Base-by-base conservation (phyloP, 2,329 filamentous ascomycete genomes). In the Sclerotinia minor region DNA sequence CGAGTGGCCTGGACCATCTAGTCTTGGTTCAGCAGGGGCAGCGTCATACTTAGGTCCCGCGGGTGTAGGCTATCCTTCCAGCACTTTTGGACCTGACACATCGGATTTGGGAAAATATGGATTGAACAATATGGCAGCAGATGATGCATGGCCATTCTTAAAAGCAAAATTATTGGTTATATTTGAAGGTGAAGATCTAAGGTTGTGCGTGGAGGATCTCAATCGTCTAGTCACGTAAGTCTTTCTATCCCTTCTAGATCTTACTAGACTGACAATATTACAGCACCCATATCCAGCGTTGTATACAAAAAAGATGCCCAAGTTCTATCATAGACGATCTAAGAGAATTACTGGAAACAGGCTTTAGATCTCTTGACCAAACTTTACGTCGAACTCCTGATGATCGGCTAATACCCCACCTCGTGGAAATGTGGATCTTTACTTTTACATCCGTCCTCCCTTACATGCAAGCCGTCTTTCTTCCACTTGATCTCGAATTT, bases 371-470 rank as follows among this genome's bases (percentile, higher is more conserved):
- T 2, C 83, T 99, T 2, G 94, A 97, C 73, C 91, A 94, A 72
- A 94, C 92, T 0, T 81, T 98, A 24, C 86, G 89, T 61, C 87
- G 87, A 57, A 88, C 92, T 0, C 85, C 92, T 0, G 94, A 98
- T 75, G 94, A 97, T 69, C 87, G 90, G 45, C 85, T 98, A n/a
- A 92, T 98, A 29, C 92, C 92, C 0, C 88, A 92, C 67, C 83
- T 99, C 0, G 94, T 97, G 2, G 92, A 97, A 76, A 88, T 97
- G 76, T 99, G 95, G 95, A 87, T 96, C 69, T 89, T 95, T 58
- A 94, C 95, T 0, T 97, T 97, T 75, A 94, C 92, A 3, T 91
- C 87, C 8, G 92, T 98, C 49, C 80, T 98, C 6, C 95, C 95
- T 0, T 98, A 97, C 76, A 89, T 99, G 74, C 94, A 98, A 80